A percentile compares a stretch with the other conserved stretches of the same genome.
phyloP scores from a whole-genome alignment of 768 basidiomycete species.

The Russula sp. region DNA sequence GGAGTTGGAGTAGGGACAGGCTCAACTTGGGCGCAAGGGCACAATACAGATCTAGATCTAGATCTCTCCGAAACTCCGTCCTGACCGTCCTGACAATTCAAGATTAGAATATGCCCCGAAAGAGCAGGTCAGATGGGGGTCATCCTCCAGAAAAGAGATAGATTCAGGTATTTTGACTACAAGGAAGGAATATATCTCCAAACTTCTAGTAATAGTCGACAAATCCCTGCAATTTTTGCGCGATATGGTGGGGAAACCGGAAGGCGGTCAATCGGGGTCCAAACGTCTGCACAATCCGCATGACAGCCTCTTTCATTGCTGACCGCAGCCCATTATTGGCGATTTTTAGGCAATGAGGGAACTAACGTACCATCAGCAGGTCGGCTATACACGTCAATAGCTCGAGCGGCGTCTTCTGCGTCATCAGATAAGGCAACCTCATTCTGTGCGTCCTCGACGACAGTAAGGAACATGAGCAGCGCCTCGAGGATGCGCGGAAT shows the following conservation, averaged over 20 bases:
- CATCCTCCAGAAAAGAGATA: background rate
- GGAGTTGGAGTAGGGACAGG: too few species aligned
- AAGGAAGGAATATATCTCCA: background rate
- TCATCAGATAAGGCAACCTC: constrained; percentile 42
- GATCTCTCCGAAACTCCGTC: too few species aligned
- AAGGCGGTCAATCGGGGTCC: constrained; percentile 68
- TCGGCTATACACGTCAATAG: constrained; percentile 45
- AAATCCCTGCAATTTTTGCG: constrained; percentile 61
- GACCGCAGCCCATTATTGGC: constrained; percentile 1
- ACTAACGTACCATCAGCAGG: constrained; percentile 52
- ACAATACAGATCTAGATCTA: too few species aligned
- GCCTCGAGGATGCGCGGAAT: constrained; percentile 78
- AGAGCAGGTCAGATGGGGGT: too few species aligned
- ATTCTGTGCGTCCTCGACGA: constrained; percentile 55
- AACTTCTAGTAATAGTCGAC: constrained; percentile 48
- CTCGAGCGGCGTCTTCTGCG: constrained; percentile 46
- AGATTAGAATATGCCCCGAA: too few species aligned
- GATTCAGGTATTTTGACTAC: background rate
- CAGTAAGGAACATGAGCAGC: constrained; percentile 55
- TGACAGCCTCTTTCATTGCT: constrained; percentile 64
- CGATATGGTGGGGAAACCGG: constrained; percentile 66
- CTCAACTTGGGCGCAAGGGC: too few species aligned
- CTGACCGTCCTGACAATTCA: too few species aligned
- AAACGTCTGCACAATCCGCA: constrained; percentile 62
- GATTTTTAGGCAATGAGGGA: background rate